Percentiles rank a stretch among this genome's conserved stretches.
Evolutionary conservation across 2,329 filamentous ascomycete genomes (phyloP).

Genomic region (Aspergillus pseudonomiae): DNA sequence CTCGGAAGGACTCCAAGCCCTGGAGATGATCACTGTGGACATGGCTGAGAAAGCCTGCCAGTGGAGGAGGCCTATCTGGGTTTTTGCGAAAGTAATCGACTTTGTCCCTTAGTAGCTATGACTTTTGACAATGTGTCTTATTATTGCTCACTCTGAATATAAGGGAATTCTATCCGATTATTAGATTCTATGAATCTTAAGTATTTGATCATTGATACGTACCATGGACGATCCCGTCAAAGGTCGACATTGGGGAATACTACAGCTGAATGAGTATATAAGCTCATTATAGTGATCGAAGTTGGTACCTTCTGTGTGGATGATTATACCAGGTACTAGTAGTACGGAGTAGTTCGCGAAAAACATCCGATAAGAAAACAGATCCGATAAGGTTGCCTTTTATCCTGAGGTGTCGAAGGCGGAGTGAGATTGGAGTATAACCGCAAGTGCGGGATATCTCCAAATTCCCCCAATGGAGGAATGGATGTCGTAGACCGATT

Average conservation of each 20-base stretch:
- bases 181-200: conserved; percentile 14
- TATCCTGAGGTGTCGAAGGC: conserved; percentile 1
- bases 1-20: conserved; percentile 74
- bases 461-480: background rate
- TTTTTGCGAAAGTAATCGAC: conserved; percentile 79
- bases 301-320: background rate
- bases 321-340: no score
- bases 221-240: conserved; percentile 66
- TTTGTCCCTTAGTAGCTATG: conserved; percentile 34
- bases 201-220: conserved; percentile 8
- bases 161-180: conserved; percentile 67
- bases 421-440: background rate
- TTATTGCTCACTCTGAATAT: conserved; percentile 64
- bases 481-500: background rate
- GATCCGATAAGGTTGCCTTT: background rate
- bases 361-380: background rate
- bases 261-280: background rate
- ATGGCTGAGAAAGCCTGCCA: conserved; percentile 89
- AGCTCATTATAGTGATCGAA: background rate
- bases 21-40: conserved; percentile 87
- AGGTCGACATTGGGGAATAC: conserved; percentile 68
- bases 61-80: conserved; percentile 59
- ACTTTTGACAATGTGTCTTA: background rate
- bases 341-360: no score
- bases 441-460: background rate